Evolutionary conservation across 768 basidiomycete species (phyloP).

Genomic region (Sutorius australiensis): DNA sequence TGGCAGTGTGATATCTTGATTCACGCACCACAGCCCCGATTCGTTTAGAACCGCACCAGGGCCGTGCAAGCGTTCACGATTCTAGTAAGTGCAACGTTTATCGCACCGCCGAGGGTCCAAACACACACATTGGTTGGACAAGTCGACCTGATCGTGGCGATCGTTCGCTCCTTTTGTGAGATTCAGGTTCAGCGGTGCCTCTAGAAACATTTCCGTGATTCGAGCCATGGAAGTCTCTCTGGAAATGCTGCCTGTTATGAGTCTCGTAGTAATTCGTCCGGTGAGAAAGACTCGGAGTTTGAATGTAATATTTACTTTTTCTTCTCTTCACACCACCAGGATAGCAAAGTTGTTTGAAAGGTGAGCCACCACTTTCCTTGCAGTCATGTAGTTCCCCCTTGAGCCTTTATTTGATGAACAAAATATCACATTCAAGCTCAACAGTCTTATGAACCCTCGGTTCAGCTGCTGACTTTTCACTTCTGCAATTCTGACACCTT

Average conservation of each 20-base stretch:
- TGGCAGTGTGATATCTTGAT: background rate
- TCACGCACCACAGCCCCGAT: background rate
- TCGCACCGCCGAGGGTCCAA: too few species aligned
- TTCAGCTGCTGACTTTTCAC: conserved; percentile 41
- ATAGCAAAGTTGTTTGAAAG: background rate
- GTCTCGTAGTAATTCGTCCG: too few species aligned
- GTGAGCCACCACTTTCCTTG: background rate
- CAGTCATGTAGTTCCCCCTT: background rate
- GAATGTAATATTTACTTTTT: background rate
- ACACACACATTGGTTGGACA: too few species aligned
- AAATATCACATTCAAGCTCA: conserved; percentile 46
- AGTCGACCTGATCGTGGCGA: too few species aligned
- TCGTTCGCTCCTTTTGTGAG: too few species aligned
- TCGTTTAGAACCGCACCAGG: background rate
- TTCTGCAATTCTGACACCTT: conserved; percentile 43
- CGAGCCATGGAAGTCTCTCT: too few species aligned
- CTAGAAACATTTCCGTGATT: too few species aligned
- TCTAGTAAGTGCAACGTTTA: too few species aligned
- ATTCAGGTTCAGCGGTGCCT: too few species aligned
- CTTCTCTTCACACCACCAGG: background rate
- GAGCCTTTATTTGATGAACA: conserved; percentile 32
- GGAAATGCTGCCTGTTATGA: too few species aligned
- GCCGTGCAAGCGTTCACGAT: too few species aligned
- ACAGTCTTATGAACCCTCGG: conserved; percentile 41
- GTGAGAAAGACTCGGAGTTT: background rate